Evolutionary conservation across 2,329 filamentous ascomycete genomes (phyloP), one percentile per base, ranked within the genome.

Genomic region (Tolypocladium guangdongense): DNA sequence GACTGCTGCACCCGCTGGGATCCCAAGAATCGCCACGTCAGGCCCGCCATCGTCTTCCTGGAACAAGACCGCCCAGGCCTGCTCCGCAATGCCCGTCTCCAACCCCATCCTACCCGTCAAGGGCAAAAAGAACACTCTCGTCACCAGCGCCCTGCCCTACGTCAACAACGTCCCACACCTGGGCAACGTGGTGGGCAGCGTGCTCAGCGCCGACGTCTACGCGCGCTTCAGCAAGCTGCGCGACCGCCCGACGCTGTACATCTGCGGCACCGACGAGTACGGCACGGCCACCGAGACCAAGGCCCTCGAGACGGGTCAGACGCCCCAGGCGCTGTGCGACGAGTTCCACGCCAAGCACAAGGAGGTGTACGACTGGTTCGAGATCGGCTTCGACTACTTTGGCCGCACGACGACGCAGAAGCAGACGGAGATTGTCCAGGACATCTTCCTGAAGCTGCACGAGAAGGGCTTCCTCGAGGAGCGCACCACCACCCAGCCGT

Each of bases 211-310:
- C 62, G 91, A 96, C 66, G 88, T 95, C 58, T 96, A 87, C 67
- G 79, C 87, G 43, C 83, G 84, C 60, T 95, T 87, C 72, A 88
- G 86, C 73, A 89, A 89, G 70, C 84, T 87, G 45, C 82, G 89
- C 63, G 87, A 86, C 53, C 80, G 86, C 64, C 87, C 83, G 60
- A 95, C 90, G 1, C 79, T 96, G 50, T 96, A 84, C 69, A 78
- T 96, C 60, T 95, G 91, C 70, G 90, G 90, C 33, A 58, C 55
- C 22, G 92, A 96, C 74, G 89, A 97, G 72, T 97, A 96, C 70
- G 92, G 92, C 54, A 97, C 92, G 14, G 91, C 92, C 24, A 96
- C 91, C 35, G 92, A 96, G 72, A 96, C 92, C 30, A 96, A 95
- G 74, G 92, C 92, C 5, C 82, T 96, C 41, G 90, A 95, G 68